A percentile compares a stretch with the other conserved stretches of the same genome.
phyloP scores from a whole-genome alignment of 2,329 filamentous ascomycete genomes.

The Alternaria sp. region DNA sequence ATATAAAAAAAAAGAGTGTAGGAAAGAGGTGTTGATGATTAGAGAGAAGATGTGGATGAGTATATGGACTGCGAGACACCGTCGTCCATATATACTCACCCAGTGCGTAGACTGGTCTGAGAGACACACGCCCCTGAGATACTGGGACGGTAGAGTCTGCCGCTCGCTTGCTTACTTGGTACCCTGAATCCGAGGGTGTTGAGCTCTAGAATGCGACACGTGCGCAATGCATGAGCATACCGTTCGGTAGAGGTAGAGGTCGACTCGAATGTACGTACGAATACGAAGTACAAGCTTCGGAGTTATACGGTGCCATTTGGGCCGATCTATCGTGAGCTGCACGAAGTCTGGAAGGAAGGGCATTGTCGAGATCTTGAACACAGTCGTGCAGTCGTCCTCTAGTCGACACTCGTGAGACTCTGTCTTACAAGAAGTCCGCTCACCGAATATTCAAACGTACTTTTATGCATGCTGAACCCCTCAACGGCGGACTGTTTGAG shows the following conservation, averaged over 20 bases:
- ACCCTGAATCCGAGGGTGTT: neutral
- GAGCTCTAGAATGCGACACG: slow-evolving; percentile 10
- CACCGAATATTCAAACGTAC: neutral
- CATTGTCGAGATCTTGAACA: neutral
- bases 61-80: neutral
- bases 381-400: neutral
- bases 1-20: slow-evolving; percentile 14
- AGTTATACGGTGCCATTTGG: neutral
- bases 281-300: slow-evolving; percentile 3
- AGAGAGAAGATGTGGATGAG: slow-evolving; percentile 26
- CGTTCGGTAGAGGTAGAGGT: neutral
- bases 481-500: neutral
- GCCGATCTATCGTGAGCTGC: neutral
- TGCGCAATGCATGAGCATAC: slow-evolving; percentile 3
- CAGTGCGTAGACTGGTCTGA: neutral
- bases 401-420: neutral
- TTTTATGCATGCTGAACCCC: slow-evolving; percentile 2
- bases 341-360: no score
- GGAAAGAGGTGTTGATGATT: slow-evolving; percentile 22
- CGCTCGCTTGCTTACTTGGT: slow-evolving; percentile 13
- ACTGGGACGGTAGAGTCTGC: slow-evolving; percentile 16
- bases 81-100: slow-evolving; percentile 18
- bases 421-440: neutral
- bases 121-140: slow-evolving; percentile 18
- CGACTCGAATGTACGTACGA: neutral